phyloP scores from a whole-genome alignment of 2,329 filamentous ascomycete genomes.

The Exophiala mesophila region DNA sequence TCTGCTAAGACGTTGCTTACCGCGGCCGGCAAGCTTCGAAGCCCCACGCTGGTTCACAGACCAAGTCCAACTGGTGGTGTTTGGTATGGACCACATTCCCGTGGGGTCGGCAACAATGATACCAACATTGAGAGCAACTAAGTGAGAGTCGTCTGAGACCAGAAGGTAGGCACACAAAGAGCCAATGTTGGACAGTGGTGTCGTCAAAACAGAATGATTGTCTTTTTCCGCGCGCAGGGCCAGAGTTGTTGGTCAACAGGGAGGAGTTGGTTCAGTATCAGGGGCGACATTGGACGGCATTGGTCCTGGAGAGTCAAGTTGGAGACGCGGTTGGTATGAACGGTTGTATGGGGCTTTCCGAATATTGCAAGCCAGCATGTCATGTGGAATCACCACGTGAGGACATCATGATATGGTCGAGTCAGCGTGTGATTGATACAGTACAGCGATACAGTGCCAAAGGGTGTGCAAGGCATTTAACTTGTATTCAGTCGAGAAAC shows the following conservation, averaged over 20 bases:
- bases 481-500: not conserved
- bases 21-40: conserved; percentile 19
- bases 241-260: no score
- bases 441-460: no score
- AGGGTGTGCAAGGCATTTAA: not conserved
- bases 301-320: conserved; percentile 15
- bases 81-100: conserved; percentile 18
- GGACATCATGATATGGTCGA: no score
- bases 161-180: no score
- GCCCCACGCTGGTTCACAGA: conserved; percentile 16
- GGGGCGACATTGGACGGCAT: no score
- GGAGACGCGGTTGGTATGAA: conserved; percentile 12
- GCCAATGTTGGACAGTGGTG: no score
- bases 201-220: no score
- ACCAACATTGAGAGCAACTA: not conserved
- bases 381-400: conserved; percentile 8
- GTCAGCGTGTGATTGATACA: no score
- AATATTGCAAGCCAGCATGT: conserved; percentile 17
- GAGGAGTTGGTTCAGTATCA: no score
- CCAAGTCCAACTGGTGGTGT: conserved; percentile 13
- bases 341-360: conserved; percentile 14
- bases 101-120: conserved; percentile 9
- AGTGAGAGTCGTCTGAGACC: no score
- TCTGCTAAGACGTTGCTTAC: conserved; percentile 21
- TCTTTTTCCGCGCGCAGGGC: no score